Evolutionary conservation across 2,329 filamentous ascomycete species (phyloP), one percentile per base, ranked within the genome.

Genomic region (Monilinia fructigena): DNA sequence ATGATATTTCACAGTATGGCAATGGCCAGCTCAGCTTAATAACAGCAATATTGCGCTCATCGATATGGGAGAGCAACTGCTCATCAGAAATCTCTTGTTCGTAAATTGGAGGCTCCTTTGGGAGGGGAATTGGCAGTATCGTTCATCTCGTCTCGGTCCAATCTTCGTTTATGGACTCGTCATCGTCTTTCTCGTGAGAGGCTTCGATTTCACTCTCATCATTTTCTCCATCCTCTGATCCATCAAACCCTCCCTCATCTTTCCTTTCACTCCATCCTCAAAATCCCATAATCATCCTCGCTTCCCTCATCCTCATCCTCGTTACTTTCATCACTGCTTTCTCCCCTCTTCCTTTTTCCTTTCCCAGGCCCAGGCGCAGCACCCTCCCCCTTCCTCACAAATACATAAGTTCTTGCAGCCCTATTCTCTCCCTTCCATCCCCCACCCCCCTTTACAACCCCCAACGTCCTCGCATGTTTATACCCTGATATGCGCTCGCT

Each of bases 391-490:
- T 85, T 87, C 69, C 82, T 80, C 67, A 86, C 81, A 74, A 89
- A 89, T 6, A 89, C 80, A 72, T 83, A 89, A 73, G 84, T 89
- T 73, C 86, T 80, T 31, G 85, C 80, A 0, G 77, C 74, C 75
- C 83, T 78, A 52, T 84, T 80, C 71, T 84, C 83, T 8, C 82
- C 83, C 73, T 79, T 83, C 83, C 82, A 85, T 3, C 74, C 75
- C 23, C 69, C 78, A 77, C 67, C 81, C 56, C 79, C 83, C 72
- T 77, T 80, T 50, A 89, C 82, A 3, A 86, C 86, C 1, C 91
- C 91, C 67, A 92, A 76, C 4, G 91, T 94, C 67, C 91, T 77
- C 20, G 89, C 88, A 78, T 94, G 90, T 68, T 78, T 81, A 76
- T 95, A 95, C 0, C 88, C 0, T 89, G 89, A 76, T 94, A 95